Conservation (phyloP, 805 yeast species). For the Pichia manshurica region DNA sequence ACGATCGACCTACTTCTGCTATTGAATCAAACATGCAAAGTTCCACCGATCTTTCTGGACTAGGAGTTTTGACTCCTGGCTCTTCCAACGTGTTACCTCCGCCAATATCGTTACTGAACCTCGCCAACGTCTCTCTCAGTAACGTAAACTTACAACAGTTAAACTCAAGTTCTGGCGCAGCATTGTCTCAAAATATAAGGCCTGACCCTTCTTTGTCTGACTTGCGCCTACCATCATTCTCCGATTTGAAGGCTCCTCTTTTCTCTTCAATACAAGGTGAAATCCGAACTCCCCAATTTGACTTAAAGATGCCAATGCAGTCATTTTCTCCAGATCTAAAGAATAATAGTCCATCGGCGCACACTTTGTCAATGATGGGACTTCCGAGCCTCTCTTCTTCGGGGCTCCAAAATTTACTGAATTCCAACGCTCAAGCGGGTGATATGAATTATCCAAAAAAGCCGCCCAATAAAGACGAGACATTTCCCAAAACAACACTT, state of each 20-base stretch:
- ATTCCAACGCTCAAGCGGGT: neutral
- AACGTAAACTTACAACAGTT: neutral
- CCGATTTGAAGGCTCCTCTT: slow-evolving; percentile 9
- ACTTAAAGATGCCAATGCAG: slow-evolving; percentile 4
- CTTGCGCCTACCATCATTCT: slow-evolving; percentile 13
- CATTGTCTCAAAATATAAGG: neutral
- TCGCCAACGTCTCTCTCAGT: slow-evolving; percentile 11
- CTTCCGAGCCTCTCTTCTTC: slow-evolving; percentile 5
- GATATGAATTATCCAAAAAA: too few species aligned
- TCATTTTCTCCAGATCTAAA: slow-evolving; percentile 6
- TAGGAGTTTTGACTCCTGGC: neutral
- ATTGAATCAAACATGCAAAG: neutral
- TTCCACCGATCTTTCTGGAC: neutral
- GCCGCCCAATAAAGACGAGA: too few species aligned
- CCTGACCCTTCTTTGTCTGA: slow-evolving; percentile 8
- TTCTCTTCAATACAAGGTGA: slow-evolving; percentile 3
- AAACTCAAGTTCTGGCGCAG: neutral
- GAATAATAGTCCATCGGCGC: neutral
- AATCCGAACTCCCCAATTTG: slow-evolving; percentile 6
- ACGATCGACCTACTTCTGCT: slow-evolving; percentile 1
- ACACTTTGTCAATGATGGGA: slow-evolving; percentile 2
- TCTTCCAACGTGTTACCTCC: neutral
- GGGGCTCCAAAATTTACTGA: slow-evolving; percentile 6
- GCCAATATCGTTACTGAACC: slow-evolving; percentile 4
- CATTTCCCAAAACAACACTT: too few species aligned